Conservation (phyloP, 441 rosid genomes). For the Dalechampia spathulata region DNA sequence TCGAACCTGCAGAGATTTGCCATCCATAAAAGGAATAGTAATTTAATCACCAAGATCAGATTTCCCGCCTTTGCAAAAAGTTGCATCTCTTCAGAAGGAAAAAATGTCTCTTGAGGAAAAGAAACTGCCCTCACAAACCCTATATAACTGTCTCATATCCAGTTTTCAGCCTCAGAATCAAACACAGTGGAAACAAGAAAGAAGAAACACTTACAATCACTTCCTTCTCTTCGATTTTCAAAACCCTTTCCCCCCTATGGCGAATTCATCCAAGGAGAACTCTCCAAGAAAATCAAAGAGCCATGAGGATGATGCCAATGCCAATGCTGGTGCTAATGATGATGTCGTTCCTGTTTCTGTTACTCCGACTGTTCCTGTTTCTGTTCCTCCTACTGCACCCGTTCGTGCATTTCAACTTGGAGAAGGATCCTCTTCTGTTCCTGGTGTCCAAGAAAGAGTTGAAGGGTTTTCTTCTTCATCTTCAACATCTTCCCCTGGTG, state of each 20-base stretch:
- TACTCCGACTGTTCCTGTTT: not conserved
- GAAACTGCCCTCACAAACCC: not conserved
- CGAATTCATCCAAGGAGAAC: not conserved
- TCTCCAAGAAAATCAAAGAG: not conserved
- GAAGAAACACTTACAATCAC: not conserved
- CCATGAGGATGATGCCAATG: not conserved
- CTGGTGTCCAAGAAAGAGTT: not conserved
- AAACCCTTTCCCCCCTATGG: not conserved
- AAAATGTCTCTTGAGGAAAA: not conserved
- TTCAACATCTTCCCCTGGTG: not conserved
- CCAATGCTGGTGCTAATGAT: not conserved
- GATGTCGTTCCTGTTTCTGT: not conserved
- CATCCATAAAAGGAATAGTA: no score
- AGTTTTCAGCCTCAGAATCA: not conserved
- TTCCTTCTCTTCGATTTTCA: not conserved
- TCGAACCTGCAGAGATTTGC: no score
- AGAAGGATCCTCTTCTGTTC: not conserved
- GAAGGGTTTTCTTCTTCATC: not conserved
- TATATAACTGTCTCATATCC: not conserved
- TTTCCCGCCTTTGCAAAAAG: constrained; percentile 9
- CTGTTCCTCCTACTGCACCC: not conserved
- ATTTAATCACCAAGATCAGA: not conserved
- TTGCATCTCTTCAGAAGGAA: not conserved
- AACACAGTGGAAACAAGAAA: no score
- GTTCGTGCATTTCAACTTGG: not conserved